These are phyloP conservation scores for Suhomyces kunorum DNA, from an alignment of 1,139 yeast species.

Conservation along the genomic window DNA sequence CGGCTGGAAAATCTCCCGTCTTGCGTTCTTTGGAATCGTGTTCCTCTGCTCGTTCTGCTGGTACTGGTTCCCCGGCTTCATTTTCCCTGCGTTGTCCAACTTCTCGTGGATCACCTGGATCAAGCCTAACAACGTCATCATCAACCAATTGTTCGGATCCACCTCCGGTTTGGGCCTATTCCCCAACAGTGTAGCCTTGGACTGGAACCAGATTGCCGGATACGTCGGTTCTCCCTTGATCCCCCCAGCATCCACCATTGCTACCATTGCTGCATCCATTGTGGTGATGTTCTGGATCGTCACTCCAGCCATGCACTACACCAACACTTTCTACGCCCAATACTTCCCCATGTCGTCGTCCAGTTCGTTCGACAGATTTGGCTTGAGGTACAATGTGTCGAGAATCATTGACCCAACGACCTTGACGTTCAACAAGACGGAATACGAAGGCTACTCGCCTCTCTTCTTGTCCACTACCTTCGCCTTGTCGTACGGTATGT, in stretches of 20 bases:
- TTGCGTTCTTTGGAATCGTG: slow-evolving; percentile 33
- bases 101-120: slow-evolving; percentile 37
- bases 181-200: slow-evolving; percentile 48
- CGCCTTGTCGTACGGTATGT: slow-evolving; percentile 60
- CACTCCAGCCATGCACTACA: slow-evolving; percentile 44
- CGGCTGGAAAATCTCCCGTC: slow-evolving; percentile 45
- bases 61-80: slow-evolving; percentile 48
- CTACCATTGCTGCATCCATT: slow-evolving; percentile 43
- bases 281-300: slow-evolving; percentile 42
- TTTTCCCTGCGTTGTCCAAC: slow-evolving; percentile 25
- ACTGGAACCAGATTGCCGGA: slow-evolving; percentile 52
- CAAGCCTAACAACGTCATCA: slow-evolving; percentile 41
- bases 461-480: slow-evolving; percentile 65
- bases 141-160: slow-evolving; percentile 65
- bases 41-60: slow-evolving; percentile 33
- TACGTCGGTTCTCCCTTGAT: slow-evolving; percentile 65
- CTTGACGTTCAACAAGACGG: slow-evolving; percentile 45
- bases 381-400: slow-evolving; percentile 34
- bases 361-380: slow-evolving; percentile 42
- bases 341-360: slow-evolving; percentile 46
- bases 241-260: slow-evolving; percentile 62
- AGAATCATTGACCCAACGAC: slow-evolving; percentile 43
- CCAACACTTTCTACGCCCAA: slow-evolving; percentile 46
- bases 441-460: slow-evolving; percentile 56
- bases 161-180: slow-evolving; percentile 61